These are phyloP conservation scores for Yamadazyma sp. DNA, from an alignment of 805 yeast species.

Conservation along the genomic window DNA sequence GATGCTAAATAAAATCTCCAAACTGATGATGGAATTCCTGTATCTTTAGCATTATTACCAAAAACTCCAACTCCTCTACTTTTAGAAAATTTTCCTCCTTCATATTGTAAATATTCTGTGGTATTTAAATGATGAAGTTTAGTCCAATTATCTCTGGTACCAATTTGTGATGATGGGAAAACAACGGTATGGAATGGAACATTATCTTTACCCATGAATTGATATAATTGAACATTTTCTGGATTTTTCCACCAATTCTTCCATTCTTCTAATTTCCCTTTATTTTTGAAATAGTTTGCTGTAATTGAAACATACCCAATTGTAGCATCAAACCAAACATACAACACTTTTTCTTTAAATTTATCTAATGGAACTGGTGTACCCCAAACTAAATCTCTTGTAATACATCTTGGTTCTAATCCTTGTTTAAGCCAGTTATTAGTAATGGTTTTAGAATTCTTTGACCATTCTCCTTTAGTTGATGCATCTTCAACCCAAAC, in stretches of 20 bases:
- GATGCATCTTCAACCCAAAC: slow-evolving; percentile 72
- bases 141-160: slow-evolving; percentile 88
- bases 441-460: slow-evolving; percentile 84
- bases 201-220: slow-evolving; percentile 99
- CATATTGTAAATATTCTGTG: slow-evolving; percentile 96
- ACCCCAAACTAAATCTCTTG: slow-evolving; percentile 98
- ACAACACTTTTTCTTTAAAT: slow-evolving; percentile 84
- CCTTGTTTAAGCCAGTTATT: slow-evolving; percentile 94
- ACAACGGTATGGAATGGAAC: slow-evolving; percentile 99
- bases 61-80: slow-evolving; percentile 98
- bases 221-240: slow-evolving; percentile 83
- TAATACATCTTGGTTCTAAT: slow-evolving; percentile 88
- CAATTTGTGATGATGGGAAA: slow-evolving; percentile 90
- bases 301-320: slow-evolving; percentile 97
- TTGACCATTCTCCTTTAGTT: slow-evolving; percentile 82
- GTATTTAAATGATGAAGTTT: slow-evolving; percentile 86
- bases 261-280: slow-evolving; percentile 52
- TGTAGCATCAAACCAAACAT: slow-evolving; percentile 99
- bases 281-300: slow-evolving; percentile 66
- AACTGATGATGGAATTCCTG: slow-evolving; percentile 86
- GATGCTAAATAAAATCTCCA: slow-evolving; percentile 97
- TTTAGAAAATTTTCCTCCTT: slow-evolving; percentile 96
- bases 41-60: slow-evolving; percentile 94
- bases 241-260: slow-evolving; percentile 92
- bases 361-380: slow-evolving; percentile 93